Evolutionary conservation across 2,329 filamentous ascomycete genomes (phyloP), one percentile per base, ranked within the genome.

Genomic region (Paraphoma sp.): DNA sequence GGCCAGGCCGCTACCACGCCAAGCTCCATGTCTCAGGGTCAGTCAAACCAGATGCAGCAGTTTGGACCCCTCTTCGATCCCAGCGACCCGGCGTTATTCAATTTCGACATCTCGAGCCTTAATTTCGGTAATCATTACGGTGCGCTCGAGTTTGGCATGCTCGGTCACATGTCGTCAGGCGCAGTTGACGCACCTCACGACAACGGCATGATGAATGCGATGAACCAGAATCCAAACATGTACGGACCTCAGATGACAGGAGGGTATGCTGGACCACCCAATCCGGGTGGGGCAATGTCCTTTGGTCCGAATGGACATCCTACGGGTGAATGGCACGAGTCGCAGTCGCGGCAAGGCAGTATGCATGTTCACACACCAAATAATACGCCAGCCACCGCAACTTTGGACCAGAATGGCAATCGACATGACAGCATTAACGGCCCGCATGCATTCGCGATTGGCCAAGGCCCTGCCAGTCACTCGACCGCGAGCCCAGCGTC

Each of bases 71-170:
- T 96, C 30, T 97, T 97, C 70, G 93, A 97, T 67, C 92, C 92
- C 0, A 95, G 91, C 72, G 95, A 98, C 73, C 92, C 93, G 3
- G 91, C 93, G 0, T 80, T 97, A 53, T 97, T 96, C 84, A 97
- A 97, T 74, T 97, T 98, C 76, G 93, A 98, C 74, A 86, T 97
- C 10, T 93, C 96, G 53, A 93, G 92, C 56, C 85, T 97, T 74
- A 95, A 95, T 74, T 99, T 98, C 76, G 93, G 93, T 53, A 98
- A 95, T 73, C 92, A 96, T 63, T 99, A 98, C 72, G 94, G 93
- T 57, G 94, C 93, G 16, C 84, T 97, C 76, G 95, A 98, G 76
- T 97, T 98, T 75, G 91, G 93, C 51, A 97, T 98, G 86, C 86
- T 99, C 0, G 93, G 92, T 29, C 94, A 98, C 75, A 96, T 99